phyloP scores from a whole-genome alignment of 176 grass and related monocot species.

The Oryza glumipatula region DNA sequence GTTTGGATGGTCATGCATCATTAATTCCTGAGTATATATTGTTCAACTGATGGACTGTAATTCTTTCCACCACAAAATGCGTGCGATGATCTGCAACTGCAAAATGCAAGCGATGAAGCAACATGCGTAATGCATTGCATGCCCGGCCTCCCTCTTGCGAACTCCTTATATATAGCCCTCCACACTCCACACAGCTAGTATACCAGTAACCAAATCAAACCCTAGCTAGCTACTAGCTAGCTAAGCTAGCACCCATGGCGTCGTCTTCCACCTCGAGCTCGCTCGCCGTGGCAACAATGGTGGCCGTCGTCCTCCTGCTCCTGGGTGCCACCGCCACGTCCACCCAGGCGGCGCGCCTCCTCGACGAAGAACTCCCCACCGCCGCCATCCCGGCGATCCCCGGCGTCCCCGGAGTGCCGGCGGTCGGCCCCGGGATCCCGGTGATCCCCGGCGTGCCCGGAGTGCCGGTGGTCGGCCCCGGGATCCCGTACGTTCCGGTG shows the following conservation, averaged over 20 bases:
- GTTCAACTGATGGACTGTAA: conserved; percentile 21
- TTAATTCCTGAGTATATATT: too few relatives aligned
- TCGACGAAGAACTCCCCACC: conserved; percentile 28
- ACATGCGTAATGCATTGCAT: too few relatives aligned
- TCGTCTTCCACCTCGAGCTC: conserved; percentile 35
- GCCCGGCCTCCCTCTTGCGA: too few relatives aligned
- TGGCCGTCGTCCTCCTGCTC: conserved; percentile 6
- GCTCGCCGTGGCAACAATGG: conserved; percentile 20
- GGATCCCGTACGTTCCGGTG: not conserved
- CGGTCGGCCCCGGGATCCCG: not conserved
- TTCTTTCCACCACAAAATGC: not conserved
- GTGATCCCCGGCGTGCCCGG: not conserved
- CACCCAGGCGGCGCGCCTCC: conserved; percentile 41
- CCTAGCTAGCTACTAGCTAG: too few relatives aligned
- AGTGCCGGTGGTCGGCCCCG: too few relatives aligned
- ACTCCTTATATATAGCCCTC: not conserved
- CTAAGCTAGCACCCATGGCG: conserved; percentile 16
- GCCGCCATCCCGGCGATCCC: not conserved
- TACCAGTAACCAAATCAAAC: not conserved
- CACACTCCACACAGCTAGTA: not conserved
- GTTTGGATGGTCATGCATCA: too few relatives aligned
- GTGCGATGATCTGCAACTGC: not conserved
- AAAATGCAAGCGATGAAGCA: not conserved
- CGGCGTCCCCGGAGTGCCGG: not conserved
- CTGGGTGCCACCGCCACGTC: conserved; percentile 4